phyloP scores from a whole-genome alignment of 306 rosid species.

The Cucumis sativus region DNA sequence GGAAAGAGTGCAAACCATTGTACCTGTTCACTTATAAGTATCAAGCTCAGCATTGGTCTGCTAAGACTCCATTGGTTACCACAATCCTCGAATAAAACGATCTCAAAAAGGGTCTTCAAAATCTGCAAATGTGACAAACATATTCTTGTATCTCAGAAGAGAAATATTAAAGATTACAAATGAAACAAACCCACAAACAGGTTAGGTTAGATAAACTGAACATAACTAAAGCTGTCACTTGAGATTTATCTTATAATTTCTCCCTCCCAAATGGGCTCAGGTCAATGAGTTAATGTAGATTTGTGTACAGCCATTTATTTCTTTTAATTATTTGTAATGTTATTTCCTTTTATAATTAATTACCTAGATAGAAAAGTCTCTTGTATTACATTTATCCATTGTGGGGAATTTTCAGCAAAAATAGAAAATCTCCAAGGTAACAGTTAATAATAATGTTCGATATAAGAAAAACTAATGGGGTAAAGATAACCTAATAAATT shows the following conservation, averaged over 20 bases:
- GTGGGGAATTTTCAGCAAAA: no score
- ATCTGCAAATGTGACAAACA: constrained; percentile 25
- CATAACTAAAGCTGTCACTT: neutral
- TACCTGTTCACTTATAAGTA: constrained; percentile 79
- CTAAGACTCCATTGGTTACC: constrained; percentile 82
- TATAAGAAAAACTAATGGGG: neutral
- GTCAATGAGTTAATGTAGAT: no score
- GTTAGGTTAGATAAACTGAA: neutral
- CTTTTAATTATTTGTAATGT: no score
- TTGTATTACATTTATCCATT: no score
- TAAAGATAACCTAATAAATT: neutral
- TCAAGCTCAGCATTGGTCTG: constrained; percentile 81
- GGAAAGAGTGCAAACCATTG: neutral
- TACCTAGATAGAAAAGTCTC: no score
- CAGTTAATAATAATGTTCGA: neutral
- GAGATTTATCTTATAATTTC: neutral
- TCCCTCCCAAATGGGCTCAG: neutral
- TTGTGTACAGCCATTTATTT: no score
- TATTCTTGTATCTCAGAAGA: neutral
- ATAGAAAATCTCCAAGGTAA: no score
- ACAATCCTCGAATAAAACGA: constrained; percentile 68
- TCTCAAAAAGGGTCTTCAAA: constrained; percentile 79
- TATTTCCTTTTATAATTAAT: no score
- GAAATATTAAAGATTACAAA: neutral
- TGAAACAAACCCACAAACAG: neutral